Conservation (phyloP, 164 flowering plant genomes). For the Hamamelis virginiana region DNA sequence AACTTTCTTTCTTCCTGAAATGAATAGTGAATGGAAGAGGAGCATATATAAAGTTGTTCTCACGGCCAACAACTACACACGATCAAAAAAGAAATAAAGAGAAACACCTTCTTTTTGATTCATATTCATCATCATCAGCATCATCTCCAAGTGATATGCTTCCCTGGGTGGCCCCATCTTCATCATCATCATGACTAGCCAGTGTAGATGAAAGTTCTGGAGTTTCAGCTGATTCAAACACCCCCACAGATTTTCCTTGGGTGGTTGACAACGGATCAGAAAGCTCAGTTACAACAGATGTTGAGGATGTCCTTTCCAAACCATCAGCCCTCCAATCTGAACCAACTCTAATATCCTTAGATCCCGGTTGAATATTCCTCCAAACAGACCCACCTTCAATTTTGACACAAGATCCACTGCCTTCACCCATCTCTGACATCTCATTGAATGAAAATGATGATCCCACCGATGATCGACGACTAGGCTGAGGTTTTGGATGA, state of each 20-base stretch:
- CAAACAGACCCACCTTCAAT: constrained; percentile 48
- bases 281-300: constrained; percentile 58
- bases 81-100: not conserved
- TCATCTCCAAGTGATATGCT: constrained; percentile 52
- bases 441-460: constrained; percentile 36
- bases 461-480: constrained; percentile 45
- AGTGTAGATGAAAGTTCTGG: constrained; percentile 68
- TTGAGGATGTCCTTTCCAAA: constrained; percentile 56
- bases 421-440: constrained; percentile 40
- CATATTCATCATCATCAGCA: constrained; percentile 62
- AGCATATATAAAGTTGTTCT: not conserved
- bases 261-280: constrained; percentile 50
- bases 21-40: constrained; percentile 1
- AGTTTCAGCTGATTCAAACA: constrained; percentile 48
- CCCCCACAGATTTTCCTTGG: constrained; percentile 38
- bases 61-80: not conserved
- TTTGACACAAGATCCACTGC: constrained; percentile 31
- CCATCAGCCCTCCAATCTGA: constrained; percentile 53
- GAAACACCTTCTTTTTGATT: constrained; percentile 65
- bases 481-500: constrained; percentile 70
- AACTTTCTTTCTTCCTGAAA: constrained; percentile 58
- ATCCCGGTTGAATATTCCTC: constrained; percentile 41
- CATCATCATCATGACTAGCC: constrained; percentile 54
- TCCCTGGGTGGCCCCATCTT: constrained; percentile 57
- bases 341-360: constrained; percentile 33